Base-by-base conservation (phyloP, 441 rosid genomes). In the Aleurites moluccanus region DNA sequence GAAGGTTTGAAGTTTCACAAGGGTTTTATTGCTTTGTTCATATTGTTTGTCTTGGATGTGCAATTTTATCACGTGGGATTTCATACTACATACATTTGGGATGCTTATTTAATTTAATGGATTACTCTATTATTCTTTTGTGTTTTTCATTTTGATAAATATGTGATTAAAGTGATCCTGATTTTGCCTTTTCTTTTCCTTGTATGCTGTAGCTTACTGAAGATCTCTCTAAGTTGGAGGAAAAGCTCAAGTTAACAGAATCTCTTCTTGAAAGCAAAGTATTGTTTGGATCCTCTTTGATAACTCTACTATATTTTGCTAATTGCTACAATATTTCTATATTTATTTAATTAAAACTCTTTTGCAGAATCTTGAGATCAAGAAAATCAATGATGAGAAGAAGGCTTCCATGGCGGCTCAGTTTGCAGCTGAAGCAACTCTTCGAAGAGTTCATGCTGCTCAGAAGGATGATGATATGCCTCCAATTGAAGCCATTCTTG, bases 391-490 rank as follows among this genome's bases (percentile, higher is more conserved):
- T 76, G 99, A 95, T 82, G 98, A 95, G 73, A 95, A 91, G 92
- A 95, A 85, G 78, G 97, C 99, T 23, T 91, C 96, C 68, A 91
- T 93, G 97, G 98, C 99, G 76, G 99, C 99, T 74, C 99, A 95
- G 84, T 95, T 95, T 89, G 99, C 99, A 33, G 99, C 99, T 83
- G 99, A 95, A 88, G 99, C 99, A 33, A 92, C 98, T 38, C 89
- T 95, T 77, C 88, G 99, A 78, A 91, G 98, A 81, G 99, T 95
- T 76, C 99, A 95, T 81, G 96, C 99, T 82, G 98, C 99, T 75
- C 98, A 95, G 75, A 95, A 95, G 86, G 99, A 95, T 83, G 99
- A 95, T 73, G 99, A 95, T 79, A 95, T 95, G 99, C 98, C 99
- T 78, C 99, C 98, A 11, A 92, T 92, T 78, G 98, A 94, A 85